Conservation (phyloP, 306 rosid genomes). For the Arachis hypogaea region DNA sequence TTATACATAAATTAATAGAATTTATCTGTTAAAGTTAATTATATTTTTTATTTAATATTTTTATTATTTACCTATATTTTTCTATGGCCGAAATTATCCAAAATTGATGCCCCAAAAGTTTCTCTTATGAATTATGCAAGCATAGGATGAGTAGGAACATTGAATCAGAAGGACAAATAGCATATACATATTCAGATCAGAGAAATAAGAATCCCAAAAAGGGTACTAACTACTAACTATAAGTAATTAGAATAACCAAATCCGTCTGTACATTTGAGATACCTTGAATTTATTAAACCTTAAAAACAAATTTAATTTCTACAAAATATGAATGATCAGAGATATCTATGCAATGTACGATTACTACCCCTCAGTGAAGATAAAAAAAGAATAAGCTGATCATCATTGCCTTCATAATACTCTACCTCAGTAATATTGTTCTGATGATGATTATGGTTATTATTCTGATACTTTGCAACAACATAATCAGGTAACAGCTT, state of each 20-base stretch:
- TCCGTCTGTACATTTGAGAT: constrained; percentile 32
- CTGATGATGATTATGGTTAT: constrained; percentile 51
- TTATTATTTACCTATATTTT: no score
- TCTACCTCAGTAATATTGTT: constrained; percentile 64
- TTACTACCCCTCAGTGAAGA: constrained; percentile 62
- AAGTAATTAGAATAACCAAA: neutral
- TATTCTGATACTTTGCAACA: constrained; percentile 53
- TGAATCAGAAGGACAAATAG: neutral
- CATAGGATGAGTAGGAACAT: neutral
- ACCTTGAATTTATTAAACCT: neutral
- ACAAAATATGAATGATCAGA: constrained; percentile 23
- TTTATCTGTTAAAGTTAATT: no score
- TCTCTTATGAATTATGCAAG: neutral
- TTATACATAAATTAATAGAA: no score
- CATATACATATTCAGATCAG: neutral
- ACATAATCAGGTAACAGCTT: constrained; percentile 76
- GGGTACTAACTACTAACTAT: neutral
- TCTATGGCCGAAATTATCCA: no score
- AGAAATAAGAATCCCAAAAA: constrained; percentile 3
- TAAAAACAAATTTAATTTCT: no score
- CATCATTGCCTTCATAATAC: constrained; percentile 55
- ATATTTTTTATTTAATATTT: no score
- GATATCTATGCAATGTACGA: constrained; percentile 51
- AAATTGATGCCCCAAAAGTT: no score
- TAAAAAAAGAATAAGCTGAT: constrained; percentile 59